Percentiles rank a stretch among this genome's conserved stretches.
These are phyloP conservation scores for Kurtzmaniella natalensis DNA, from an alignment of 1,139 yeast genomes.

Conservation along the genomic window DNA sequence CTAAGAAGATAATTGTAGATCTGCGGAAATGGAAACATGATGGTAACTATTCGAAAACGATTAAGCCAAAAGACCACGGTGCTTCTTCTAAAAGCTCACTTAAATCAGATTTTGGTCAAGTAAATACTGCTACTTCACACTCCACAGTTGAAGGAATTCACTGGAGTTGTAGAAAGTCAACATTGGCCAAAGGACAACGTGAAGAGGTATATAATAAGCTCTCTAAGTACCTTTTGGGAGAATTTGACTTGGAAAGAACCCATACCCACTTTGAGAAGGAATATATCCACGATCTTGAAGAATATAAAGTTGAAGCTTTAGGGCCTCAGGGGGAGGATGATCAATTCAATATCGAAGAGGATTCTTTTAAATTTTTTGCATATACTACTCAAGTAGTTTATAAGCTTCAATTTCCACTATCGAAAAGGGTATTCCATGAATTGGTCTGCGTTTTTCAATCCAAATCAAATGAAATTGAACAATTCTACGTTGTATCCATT, in stretches of 20 bases:
- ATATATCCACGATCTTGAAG: constrained; percentile 29
- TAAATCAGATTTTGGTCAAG: no score
- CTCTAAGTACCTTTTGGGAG: constrained; percentile 13
- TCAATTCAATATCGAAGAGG: no score
- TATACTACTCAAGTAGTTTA: constrained; percentile 35
- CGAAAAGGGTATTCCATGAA: constrained; percentile 53
- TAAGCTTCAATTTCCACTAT: constrained; percentile 47
- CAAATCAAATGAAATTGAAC: constrained; percentile 15
- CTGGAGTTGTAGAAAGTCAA: constrained; percentile 5
- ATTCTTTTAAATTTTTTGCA: constrained; percentile 10
- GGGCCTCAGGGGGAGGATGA: no score
- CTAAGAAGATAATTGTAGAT: constrained; percentile 1
- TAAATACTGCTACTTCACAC: constrained; percentile 3
- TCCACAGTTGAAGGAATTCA: constrained; percentile 1
- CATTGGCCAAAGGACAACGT: background rate
- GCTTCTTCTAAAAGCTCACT: no score
- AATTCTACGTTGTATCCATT: constrained; percentile 49
- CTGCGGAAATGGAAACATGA: background rate
- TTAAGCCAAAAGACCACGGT: no score
- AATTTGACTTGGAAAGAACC: constrained; percentile 15
- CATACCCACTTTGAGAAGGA: constrained; percentile 34
- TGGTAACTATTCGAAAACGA: no score
- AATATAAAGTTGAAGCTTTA: constrained; percentile 18
- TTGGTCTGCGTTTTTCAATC: constrained; percentile 44
- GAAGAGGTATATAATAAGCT: constrained; percentile 3